Percentiles rank a stretch among this genome's conserved stretches.
Conservation (phyloP, 345 rosid species). For the Lagerstroemia speciosa region DNA sequence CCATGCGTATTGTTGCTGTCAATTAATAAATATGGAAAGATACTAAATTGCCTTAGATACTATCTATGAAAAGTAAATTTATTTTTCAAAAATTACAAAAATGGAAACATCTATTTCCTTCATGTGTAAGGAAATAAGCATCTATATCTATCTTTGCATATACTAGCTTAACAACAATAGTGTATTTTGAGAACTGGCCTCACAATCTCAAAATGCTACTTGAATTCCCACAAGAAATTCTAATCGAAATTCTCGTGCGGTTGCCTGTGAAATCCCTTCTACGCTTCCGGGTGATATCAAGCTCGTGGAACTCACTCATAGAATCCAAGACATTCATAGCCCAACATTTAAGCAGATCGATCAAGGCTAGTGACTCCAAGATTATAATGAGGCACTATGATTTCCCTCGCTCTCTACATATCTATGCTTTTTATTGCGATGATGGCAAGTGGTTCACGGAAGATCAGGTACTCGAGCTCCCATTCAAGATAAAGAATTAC, state of each 20-base stretch:
- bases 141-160: too few species aligned
- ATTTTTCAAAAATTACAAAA: too few species aligned
- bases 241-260: constrained; percentile 9
- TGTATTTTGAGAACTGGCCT: too few species aligned
- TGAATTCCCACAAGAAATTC: constrained; percentile 11
- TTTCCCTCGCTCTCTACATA: background rate
- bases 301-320: constrained; percentile 13
- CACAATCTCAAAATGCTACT: background rate
- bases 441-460: background rate
- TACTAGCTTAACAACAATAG: too few species aligned
- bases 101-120: too few species aligned
- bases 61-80: too few species aligned
- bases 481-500: constrained; percentile 4
- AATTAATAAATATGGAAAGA: too few species aligned
- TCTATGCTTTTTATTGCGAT: constrained; percentile 6
- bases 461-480: constrained; percentile 12
- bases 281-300: constrained; percentile 16
- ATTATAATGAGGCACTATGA: constrained; percentile 10
- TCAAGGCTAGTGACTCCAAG: background rate
- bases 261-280: constrained; percentile 13
- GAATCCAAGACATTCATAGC: constrained; percentile 8
- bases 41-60: too few species aligned
- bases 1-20: too few species aligned
- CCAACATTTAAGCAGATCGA: background rate
- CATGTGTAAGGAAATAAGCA: too few species aligned